Evolutionary conservation across 805 yeast species (phyloP).

Genomic region (Metschnikowia borealis): DNA sequence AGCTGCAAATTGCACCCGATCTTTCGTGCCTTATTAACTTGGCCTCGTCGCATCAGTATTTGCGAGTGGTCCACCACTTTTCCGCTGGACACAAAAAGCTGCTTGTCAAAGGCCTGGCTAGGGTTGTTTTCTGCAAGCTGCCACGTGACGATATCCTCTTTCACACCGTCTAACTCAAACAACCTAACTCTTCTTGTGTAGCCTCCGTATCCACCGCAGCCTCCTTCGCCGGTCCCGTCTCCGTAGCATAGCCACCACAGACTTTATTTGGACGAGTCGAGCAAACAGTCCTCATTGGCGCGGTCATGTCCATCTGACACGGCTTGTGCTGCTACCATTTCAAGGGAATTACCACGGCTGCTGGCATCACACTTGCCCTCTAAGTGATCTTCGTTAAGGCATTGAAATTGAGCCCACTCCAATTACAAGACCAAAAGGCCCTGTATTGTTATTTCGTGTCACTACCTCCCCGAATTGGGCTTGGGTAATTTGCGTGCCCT

Average conservation of each 20-base stretch:
- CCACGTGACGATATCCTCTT: constrained; percentile 58
- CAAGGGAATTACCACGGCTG: too few relatives aligned
- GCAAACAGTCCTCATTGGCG: constrained; percentile 84
- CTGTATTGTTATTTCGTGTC: too few relatives aligned
- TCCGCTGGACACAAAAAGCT: constrained; percentile 31
- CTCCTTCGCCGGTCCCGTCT: constrained; percentile 93
- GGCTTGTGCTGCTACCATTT: constrained; percentile 66
- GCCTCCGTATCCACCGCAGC: constrained; percentile 91
- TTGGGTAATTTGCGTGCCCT: too few relatives aligned
- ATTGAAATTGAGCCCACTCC: too few relatives aligned
- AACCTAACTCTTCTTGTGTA: constrained; percentile 75
- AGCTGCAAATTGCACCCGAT: background rate
- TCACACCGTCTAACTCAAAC: constrained; percentile 57
- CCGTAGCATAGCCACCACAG: constrained; percentile 87
- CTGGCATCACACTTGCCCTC: too few relatives aligned
- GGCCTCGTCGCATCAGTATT: background rate
- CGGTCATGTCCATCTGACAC: constrained; percentile 93
- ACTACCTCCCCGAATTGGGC: too few relatives aligned
- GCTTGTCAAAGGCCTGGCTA: constrained; percentile 44
- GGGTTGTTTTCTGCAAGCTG: constrained; percentile 64
- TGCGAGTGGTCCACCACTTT: constrained; percentile 3
- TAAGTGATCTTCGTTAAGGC: too few relatives aligned
- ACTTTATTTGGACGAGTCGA: constrained; percentile 38
- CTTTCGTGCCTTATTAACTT: background rate
- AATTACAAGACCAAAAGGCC: too few relatives aligned